A percentile compares a stretch with the other conserved stretches of the same genome.
phyloP scores from a whole-genome alignment of 352 stramenopile genomes.

The Phytophthora fragariae region DNA sequence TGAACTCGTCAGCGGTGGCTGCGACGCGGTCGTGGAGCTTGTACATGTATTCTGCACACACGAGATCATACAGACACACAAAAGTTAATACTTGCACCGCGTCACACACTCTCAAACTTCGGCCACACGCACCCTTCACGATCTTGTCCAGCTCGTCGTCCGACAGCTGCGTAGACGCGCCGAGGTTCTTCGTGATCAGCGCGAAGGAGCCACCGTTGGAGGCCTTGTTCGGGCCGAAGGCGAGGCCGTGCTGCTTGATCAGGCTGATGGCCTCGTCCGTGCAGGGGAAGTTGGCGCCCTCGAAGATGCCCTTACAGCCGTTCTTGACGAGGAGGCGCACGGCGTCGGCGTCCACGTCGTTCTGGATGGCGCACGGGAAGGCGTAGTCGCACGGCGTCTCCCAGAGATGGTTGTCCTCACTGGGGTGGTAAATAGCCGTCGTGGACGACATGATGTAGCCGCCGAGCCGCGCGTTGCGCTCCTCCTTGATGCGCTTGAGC shows the following conservation, averaged over 20 bases:
- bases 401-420: conserved; percentile 86
- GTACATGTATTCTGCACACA: conserved; percentile 79
- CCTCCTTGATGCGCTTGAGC: conserved; percentile 85
- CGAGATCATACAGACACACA: conserved; percentile 5
- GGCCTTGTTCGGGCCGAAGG: conserved; percentile 89
- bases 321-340: conserved; percentile 87
- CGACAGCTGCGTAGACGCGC: conserved; percentile 57
- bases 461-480: conserved; percentile 81
- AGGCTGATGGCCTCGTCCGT: conserved; percentile 80
- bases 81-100: neutral
- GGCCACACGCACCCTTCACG: conserved; percentile 58
- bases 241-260: conserved; percentile 85
- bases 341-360: conserved; percentile 89
- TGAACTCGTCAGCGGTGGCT: conserved; percentile 79
- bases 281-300: conserved; percentile 88
- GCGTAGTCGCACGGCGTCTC: conserved; percentile 95
- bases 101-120: neutral
- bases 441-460: conserved; percentile 92
- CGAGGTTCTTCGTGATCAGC: conserved; percentile 68
- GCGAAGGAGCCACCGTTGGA: conserved; percentile 83
- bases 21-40: conserved; percentile 75
- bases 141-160: conserved; percentile 74
- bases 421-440: conserved; percentile 87
- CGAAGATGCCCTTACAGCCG: conserved; percentile 89
- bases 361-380: conserved; percentile 96